Conservation (phyloP, 139 green algal genomes). For the Edaphochlamys debaryana region DNA sequence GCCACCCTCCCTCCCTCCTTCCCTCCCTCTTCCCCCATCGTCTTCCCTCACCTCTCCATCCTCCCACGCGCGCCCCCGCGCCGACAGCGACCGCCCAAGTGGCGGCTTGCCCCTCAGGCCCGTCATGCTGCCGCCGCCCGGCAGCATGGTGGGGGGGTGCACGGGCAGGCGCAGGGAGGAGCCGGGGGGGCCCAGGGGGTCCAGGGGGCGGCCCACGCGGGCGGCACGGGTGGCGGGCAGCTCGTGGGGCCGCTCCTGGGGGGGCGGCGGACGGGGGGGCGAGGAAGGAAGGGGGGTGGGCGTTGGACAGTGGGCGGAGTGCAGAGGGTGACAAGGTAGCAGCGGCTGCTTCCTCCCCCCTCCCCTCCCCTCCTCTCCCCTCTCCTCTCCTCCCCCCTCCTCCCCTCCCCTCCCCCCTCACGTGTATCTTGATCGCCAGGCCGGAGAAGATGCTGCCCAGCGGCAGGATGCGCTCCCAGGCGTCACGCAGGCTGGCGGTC, state of each 20-base stretch:
- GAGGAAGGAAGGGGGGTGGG: too few species aligned
- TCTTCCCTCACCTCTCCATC: constrained; percentile 10
- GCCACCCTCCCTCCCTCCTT: too few species aligned
- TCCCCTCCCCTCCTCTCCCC: background rate
- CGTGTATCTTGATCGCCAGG: constrained; percentile 39
- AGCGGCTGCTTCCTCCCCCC: too few species aligned
- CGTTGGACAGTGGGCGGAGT: too few species aligned
- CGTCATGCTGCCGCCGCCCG: too few species aligned
- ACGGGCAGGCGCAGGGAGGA: background rate
- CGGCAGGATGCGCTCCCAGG: constrained; percentile 57
- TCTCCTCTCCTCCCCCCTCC: background rate
- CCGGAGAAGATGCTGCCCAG: constrained; percentile 57
- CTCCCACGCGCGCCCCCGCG: constrained; percentile 11
- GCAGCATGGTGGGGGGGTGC: background rate
- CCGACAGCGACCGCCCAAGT: background rate
- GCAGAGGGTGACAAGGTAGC: too few species aligned
- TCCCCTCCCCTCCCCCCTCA: background rate
- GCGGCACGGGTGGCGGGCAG: constrained; percentile 13
- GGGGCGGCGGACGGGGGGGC: background rate
- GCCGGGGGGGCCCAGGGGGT: constrained; percentile 13
- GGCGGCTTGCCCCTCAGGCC: background rate
- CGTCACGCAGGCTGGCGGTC: constrained; percentile 46
- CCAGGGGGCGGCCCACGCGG: constrained; percentile 36
- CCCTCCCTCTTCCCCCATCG: too few species aligned
- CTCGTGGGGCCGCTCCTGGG: constrained; percentile 27